A percentile compares a stretch with the other conserved stretches of the same genome.
These are phyloP conservation scores for Pestalotiopsis sp. DNA, from an alignment of 2,329 filamentous ascomycete genomes.

Conservation along the genomic window DNA sequence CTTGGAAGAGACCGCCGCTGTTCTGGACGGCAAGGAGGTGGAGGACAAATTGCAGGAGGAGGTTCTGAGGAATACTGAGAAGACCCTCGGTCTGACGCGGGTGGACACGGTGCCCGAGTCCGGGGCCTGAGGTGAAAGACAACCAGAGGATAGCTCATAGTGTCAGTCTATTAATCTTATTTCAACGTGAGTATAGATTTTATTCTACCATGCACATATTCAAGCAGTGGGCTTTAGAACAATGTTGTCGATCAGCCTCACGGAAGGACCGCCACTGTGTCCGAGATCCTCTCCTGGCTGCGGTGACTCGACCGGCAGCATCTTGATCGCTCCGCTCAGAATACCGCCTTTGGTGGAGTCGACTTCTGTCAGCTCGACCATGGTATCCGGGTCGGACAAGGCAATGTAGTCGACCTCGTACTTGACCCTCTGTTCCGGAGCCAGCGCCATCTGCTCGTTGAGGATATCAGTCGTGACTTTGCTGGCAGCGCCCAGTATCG, in stretches of 20 bases:
- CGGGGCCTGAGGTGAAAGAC: neutral
- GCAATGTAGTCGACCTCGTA: conserved; percentile 94
- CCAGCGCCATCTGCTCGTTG: conserved; percentile 63
- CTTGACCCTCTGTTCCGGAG: conserved; percentile 61
- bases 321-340: conserved; percentile 87
- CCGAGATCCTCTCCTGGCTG: conserved; percentile 75
- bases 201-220: conserved; percentile 15
- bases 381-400: conserved; percentile 79
- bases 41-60: conserved; percentile 16
- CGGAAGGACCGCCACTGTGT: conserved; percentile 69
- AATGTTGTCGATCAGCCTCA: conserved; percentile 93
- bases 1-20: conserved; percentile 37
- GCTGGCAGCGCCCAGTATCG: conserved; percentile 74
- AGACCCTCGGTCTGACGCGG: conserved; percentile 12
- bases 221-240: conserved; percentile 56
- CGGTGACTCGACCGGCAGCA: conserved; percentile 77
- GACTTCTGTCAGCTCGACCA: conserved; percentile 76
- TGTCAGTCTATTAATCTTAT: neutral
- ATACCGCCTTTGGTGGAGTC: conserved; percentile 76
- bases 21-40: conserved; percentile 31
- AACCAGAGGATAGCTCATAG: neutral
- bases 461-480: conserved; percentile 57
- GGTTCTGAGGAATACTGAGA: conserved; percentile 17
- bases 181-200: conserved; percentile 7
- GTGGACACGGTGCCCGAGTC: conserved; percentile 2